phyloP scores from a whole-genome alignment of 768 basidiomycete genomes.

The Mrakia frigida region DNA sequence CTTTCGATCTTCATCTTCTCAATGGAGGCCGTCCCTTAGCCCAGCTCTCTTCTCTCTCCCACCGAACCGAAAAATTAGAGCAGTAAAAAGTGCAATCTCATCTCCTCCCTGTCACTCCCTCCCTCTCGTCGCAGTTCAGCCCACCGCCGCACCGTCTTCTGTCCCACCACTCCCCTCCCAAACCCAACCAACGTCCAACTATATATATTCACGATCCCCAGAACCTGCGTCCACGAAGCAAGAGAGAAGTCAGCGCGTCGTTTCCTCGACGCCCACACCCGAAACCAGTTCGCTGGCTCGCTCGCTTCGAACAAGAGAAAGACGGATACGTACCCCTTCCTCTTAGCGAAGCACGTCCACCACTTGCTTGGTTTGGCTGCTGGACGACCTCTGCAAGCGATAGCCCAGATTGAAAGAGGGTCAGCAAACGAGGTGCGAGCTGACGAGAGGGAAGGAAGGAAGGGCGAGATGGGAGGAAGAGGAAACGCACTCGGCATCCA shows the following conservation, averaged over 20 bases:
- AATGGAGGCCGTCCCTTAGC: too few species aligned
- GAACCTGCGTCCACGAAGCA: neutral
- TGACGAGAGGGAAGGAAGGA: conserved; percentile 36
- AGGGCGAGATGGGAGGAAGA: neutral
- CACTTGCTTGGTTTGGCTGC: conserved; percentile 75
- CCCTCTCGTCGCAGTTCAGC: neutral
- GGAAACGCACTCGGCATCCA: conserved; percentile 42
- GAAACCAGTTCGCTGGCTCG: neutral
- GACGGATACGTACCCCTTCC: conserved; percentile 46
- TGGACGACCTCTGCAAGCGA: conserved; percentile 52
- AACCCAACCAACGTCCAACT: neutral
- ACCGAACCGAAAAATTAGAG: too few species aligned
- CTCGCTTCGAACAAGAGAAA: neutral
- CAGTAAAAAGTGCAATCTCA: too few species aligned
- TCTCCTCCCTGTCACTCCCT: too few species aligned
- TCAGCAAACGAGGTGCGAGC: conserved; percentile 59
- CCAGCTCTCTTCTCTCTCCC: too few species aligned
- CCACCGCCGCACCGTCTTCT: neutral
- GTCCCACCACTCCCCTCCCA: neutral
- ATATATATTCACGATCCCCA: conserved; percentile 14
- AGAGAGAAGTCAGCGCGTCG: neutral
- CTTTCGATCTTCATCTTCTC: too few species aligned
- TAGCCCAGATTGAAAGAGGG: neutral
- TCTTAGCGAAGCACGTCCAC: conserved; percentile 99
- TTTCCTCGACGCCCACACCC: neutral